Evolutionary conservation across 352 stramenopile genomes (phyloP), one percentile per base, ranked within the genome.

Genomic region (Pythium sukuiense): DNA sequence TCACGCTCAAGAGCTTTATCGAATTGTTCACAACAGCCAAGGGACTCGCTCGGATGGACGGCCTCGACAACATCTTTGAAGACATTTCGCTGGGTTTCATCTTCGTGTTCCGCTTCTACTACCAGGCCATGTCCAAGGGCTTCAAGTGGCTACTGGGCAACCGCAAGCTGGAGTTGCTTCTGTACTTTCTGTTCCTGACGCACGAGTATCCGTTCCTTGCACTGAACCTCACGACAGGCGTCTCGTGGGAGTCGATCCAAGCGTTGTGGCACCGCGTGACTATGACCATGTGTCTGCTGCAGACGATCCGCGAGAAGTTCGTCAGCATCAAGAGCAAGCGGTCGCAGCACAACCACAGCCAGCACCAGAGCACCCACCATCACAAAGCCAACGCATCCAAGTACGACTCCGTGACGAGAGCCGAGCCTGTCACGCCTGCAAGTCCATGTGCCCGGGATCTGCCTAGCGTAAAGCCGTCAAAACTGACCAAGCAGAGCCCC

Each of bases 101-200:
- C 33, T 65, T 79, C 50, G n/a, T 73, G n/a, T 80, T 80, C 45
- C 74, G 67, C 11, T 85, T 77, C 52, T 79, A 74, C 52, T 77
- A 76, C 49, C 59, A 81, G 16, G 46, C 46, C 0, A 71, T 79
- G 12, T 71, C 69, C 1, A 55, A 66, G 4, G 71, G 73, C 6
- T 70, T 73, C 62, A 67, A 49, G 27, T 63, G 61, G 37, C 63
- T 81, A 4, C 24, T 67, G 12, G 27, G 48, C 7, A 74, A 57
- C 49, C 45, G 63, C 3, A 80, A 80, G 20, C 5, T 68, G 6
- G 72, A 80, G 9, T 18, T 79, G 29, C 33, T 67, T 11, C 55
- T 58, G 9, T 81, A 80, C 20, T 2, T 79, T 48, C 59, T 81
- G 7, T 85, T 82, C 48, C 18, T 41, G 20, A 69, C 59, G 9